These are phyloP conservation scores for Chenopodium formosanum DNA, from an alignment of 148 eudicot genomes.

Conservation along the genomic window DNA sequence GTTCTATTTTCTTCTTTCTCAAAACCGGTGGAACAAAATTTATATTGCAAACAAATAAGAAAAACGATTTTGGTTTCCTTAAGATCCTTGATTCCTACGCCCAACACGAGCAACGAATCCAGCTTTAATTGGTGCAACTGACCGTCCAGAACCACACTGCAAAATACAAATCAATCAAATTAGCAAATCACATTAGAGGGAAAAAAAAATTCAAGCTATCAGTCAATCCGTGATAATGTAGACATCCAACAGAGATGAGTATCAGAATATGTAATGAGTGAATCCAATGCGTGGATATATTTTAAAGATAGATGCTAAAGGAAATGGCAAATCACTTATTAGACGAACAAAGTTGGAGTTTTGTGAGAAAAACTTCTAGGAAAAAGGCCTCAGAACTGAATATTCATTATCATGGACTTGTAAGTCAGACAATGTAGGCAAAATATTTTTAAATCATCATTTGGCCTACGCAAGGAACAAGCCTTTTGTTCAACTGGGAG, in stretches of 20 bases:
- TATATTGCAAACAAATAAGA: neutral
- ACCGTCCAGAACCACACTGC: slow-evolving; percentile 37
- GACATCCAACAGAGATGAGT: neutral
- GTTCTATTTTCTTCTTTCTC: neutral
- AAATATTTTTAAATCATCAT: slow-evolving; percentile 13
- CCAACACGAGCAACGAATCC: slow-evolving; percentile 44
- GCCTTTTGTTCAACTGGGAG: neutral
- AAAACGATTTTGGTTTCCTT: neutral
- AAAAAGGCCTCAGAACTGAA: slow-evolving; percentile 4
- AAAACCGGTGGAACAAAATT: neutral
- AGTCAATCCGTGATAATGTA: neutral
- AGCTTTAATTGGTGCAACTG: slow-evolving; percentile 35
- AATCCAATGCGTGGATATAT: no score
- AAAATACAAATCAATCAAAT: neutral
- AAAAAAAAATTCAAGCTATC: neutral
- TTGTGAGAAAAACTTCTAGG: neutral
- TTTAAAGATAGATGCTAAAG: no score
- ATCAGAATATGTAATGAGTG: neutral
- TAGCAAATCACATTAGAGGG: neutral
- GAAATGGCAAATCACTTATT: no score
- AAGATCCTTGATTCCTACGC: slow-evolving; percentile 22
- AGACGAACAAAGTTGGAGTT: no score
- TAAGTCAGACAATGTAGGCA: slow-evolving; percentile 18
- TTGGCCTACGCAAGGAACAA: neutral
- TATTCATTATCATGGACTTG: neutral